These are phyloP conservation scores for Dactylellina drechsleri DNA, from an alignment of 2,329 filamentous ascomycete species.

Conservation along the genomic window DNA sequence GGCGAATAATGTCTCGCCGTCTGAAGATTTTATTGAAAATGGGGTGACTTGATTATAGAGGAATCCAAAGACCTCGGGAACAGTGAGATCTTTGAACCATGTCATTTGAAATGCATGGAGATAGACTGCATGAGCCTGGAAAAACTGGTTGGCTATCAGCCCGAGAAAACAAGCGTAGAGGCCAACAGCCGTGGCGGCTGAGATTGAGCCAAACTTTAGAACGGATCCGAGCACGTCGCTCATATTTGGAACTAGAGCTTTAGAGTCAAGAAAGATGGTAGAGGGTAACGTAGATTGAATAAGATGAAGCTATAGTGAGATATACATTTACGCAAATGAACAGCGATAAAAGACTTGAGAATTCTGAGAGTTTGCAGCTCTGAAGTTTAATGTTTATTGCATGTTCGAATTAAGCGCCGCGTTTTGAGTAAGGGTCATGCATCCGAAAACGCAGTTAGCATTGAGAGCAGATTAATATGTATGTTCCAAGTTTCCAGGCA, in stretches of 20 bases:
- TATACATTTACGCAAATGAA: too few relatives aligned
- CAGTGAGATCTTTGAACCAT: conserved; percentile 67
- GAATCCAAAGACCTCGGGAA: conserved; percentile 66
- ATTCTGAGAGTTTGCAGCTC: too few relatives aligned
- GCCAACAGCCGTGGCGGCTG: conserved; percentile 57
- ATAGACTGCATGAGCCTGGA: conserved; percentile 70
- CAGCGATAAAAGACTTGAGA: too few relatives aligned
- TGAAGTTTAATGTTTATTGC: too few relatives aligned
- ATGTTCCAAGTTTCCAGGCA: too few relatives aligned
- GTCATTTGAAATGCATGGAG: conserved; percentile 68
- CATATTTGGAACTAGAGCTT: neutral
- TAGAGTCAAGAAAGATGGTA: too few relatives aligned
- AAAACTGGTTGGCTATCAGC: conserved; percentile 63
- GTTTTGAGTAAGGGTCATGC: too few relatives aligned
- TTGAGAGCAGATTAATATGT: too few relatives aligned
- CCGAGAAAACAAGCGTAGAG: conserved; percentile 65
- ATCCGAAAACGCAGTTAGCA: too few relatives aligned
- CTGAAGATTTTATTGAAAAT: conserved; percentile 64
- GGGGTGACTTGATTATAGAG: conserved; percentile 66
- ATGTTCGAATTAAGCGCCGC: too few relatives aligned
- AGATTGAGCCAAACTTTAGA: conserved; percentile 55
- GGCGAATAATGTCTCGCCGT: conserved; percentile 63
- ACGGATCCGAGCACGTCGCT: conserved; percentile 5
- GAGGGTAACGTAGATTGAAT: too few relatives aligned
- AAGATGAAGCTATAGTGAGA: too few relatives aligned